Base-by-base conservation (phyloP, 768 basidiomycete genomes). In the Russula brevipes region DNA sequence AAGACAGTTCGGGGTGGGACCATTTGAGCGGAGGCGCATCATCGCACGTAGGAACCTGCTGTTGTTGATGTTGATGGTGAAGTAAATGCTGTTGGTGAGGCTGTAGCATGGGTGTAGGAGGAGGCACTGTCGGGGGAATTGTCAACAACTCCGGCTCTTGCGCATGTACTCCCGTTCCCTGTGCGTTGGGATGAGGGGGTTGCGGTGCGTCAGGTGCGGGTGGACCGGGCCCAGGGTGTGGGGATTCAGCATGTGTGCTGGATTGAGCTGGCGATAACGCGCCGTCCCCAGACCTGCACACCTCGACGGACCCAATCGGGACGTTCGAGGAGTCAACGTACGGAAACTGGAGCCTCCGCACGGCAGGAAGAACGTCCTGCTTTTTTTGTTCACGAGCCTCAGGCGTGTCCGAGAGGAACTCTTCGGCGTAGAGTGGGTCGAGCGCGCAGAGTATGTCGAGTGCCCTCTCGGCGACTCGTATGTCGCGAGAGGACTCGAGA, bases 321-420 rank as follows among this genome's bases (percentile, higher is more conserved):
- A 16, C 81, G 16, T 82, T 85, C 77, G 74, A 81, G 45, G 84
- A 84, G 72, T 87, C 85, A 65, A 88, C 82, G 69, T 87, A 88
- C 9, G 88, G 88, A 73, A 89, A 89, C 33, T 86, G 85, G 36
- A 89, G 80, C 64, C 85, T 86, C 59, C 85, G 79, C 50, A 89
- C 87, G 35, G 81, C 77, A 54, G 83, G 74, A 42, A 89, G 73
- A 31, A 88, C 81, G 54, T 79, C 77, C 3, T 76, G 76, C 61
- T 84, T 82, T 54, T 56, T 63, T 14, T 38, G 55, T 69, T 81
- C 77, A 71, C 81, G 83, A 57, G 85, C 82, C 52, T 84, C 77
- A 11, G 76, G 75, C 59, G 81, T 80, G n/a, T 75, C 70, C 44
- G 69, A 74, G 66, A 80, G 75, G n/a, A 74, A 74, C 7, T 77